These are phyloP conservation scores for Ceratocystis cubensis DNA, from an alignment of 2,329 filamentous ascomycete species.

Conservation along the genomic window DNA sequence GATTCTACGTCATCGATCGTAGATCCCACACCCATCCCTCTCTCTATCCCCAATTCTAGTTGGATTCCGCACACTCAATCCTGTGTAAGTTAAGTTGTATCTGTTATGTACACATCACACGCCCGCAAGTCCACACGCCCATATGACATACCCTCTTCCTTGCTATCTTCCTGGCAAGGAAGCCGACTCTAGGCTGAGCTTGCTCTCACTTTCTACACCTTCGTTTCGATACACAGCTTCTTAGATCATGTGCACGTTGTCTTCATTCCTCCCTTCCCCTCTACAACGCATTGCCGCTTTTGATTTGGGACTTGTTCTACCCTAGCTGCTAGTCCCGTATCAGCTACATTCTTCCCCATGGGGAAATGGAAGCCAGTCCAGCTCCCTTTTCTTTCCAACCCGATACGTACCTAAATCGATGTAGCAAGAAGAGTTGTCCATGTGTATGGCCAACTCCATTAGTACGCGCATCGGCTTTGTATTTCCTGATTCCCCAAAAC, in stretches of 20 bases:
- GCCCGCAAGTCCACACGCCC: neutral
- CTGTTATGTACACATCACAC: neutral
- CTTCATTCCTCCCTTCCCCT: neutral
- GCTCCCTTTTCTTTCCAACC: neutral
- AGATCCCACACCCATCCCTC: slow-evolving; percentile 8
- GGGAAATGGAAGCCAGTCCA: slow-evolving; percentile 9
- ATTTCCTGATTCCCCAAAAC: neutral
- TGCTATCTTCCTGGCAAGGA: neutral
- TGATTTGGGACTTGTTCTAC: neutral
- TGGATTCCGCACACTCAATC: neutral
- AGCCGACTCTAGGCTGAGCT: neutral
- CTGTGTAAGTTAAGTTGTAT: slow-evolving; percentile 1
- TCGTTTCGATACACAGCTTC: neutral
- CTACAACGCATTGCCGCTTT: neutral
- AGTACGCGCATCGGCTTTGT: neutral
- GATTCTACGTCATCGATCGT: neutral
- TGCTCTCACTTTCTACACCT: neutral
- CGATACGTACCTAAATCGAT: no score
- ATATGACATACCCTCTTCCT: slow-evolving; percentile 1
- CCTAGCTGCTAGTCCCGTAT: slow-evolving; percentile 8
- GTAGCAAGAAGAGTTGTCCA: no score
- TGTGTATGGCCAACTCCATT: neutral
- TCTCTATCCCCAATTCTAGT: neutral
- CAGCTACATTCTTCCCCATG: slow-evolving; percentile 8
- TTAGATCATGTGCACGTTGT: neutral